Evolutionary conservation across 352 stramenopile genomes (phyloP).

Genomic region (Pseudoperonospora humuli): DNA sequence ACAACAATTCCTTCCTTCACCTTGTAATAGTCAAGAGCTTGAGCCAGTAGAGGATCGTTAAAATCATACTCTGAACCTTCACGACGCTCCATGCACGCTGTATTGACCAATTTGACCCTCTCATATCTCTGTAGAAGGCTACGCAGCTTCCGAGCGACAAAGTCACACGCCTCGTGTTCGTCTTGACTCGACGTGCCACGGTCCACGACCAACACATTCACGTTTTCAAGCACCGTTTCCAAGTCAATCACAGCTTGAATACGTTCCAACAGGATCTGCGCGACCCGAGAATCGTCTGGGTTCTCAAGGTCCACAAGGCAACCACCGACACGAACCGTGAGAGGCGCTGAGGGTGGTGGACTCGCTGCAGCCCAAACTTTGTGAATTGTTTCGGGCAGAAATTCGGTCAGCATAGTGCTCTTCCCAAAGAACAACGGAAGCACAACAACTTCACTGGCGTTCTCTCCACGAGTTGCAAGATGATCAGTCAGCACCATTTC

Average conservation of each 20-base stretch:
- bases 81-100: conserved; percentile 72
- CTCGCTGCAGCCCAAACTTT: conserved; percentile 30
- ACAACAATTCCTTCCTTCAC: conserved; percentile 58
- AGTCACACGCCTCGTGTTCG: conserved; percentile 57
- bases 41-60: conserved; percentile 66
- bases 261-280: conserved; percentile 50
- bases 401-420: conserved; percentile 69
- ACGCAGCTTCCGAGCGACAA: conserved; percentile 51
- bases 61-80: conserved; percentile 69
- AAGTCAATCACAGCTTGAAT: conserved; percentile 35
- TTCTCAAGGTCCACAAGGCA: conserved; percentile 53
- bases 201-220: conserved; percentile 68
- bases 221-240: conserved; percentile 15
- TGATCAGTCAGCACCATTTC: conserved; percentile 51
- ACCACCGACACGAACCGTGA: conserved; percentile 36
- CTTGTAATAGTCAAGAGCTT: conserved; percentile 55
- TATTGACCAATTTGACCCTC: conserved; percentile 38
- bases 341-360: conserved; percentile 4
- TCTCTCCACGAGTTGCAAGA: conserved; percentile 19
- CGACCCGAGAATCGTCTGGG: conserved; percentile 45
- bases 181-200: conserved; percentile 62
- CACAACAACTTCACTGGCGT: conserved; percentile 34
- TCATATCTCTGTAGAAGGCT: conserved; percentile 25
- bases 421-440: conserved; percentile 80
- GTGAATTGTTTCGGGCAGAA: conserved; percentile 46